A percentile compares a stretch with the other conserved stretches of the same genome.
Conservation (phyloP, 2,329 filamentous ascomycete genomes). For the Blumeria graminis region DNA sequence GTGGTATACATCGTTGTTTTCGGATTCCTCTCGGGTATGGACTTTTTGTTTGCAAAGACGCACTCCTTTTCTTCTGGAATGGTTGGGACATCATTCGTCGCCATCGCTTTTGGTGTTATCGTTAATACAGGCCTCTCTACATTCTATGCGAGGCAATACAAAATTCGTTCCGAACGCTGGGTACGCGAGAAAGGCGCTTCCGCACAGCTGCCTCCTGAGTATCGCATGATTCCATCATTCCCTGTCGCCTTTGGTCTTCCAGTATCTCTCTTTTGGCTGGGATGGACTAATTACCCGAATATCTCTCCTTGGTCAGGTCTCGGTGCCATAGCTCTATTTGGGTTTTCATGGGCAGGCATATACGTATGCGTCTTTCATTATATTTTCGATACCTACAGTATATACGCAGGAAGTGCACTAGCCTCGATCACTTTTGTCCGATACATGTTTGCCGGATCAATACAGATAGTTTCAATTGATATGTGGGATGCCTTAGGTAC, state of each 20-base stretch:
- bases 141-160: constrained; percentile 15
- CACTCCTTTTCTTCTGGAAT: constrained; percentile 17
- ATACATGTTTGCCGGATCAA: constrained; percentile 5
- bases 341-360: constrained; percentile 19
- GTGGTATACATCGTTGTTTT: constrained; percentile 9
- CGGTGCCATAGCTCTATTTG: constrained; percentile 18
- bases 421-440: constrained; percentile 5
- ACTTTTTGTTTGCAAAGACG: constrained; percentile 7
- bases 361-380: constrained; percentile 21
- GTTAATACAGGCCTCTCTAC: constrained; percentile 15
- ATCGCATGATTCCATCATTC: constrained; percentile 23
- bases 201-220: constrained; percentile 17
- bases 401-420: constrained; percentile 9
- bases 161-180: constrained; percentile 4
- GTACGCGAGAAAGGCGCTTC: constrained; percentile 18
- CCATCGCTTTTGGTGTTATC: constrained; percentile 18
- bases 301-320: constrained; percentile 19
- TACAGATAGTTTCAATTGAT: constrained; percentile 17
- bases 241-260: constrained; percentile 20
- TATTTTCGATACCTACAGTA: constrained; percentile 20
- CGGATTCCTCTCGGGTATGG: constrained; percentile 7
- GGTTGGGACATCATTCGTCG: constrained; percentile 19
- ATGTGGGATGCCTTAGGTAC: constrained; percentile 16
- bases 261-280: constrained; percentile 26
- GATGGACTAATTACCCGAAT: constrained; percentile 20